Conservation (phyloP, 192 early-diverging fungal species). For the Lunasporangiospora selenospora region DNA sequence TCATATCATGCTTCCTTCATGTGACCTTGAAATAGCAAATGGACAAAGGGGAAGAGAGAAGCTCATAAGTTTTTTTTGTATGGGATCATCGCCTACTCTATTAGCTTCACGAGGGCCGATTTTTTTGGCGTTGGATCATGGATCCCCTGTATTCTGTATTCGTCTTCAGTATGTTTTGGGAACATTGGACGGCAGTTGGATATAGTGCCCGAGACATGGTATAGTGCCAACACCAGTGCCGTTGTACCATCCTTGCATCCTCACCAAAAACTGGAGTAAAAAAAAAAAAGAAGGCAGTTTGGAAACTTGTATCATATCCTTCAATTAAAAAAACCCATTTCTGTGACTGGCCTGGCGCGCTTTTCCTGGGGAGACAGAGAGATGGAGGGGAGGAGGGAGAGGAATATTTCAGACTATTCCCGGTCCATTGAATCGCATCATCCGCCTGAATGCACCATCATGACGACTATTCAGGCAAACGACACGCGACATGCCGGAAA, state of each 20-base stretch:
- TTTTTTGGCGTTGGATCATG: constrained; percentile 71
- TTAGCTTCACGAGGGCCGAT: constrained; percentile 70
- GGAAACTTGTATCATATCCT: no score
- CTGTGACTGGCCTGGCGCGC: no score
- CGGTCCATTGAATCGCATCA: no score
- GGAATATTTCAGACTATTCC: no score
- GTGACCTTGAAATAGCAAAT: neutral
- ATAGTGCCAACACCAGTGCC: neutral
- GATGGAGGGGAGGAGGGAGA: no score
- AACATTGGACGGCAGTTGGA: constrained; percentile 70
- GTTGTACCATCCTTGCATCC: no score
- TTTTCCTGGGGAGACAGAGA: no score
- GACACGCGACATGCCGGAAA: neutral
- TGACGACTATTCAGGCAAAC: no score
- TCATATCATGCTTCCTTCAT: neutral
- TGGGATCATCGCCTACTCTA: neutral
- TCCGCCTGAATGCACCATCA: no score
- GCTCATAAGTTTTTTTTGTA: neutral
- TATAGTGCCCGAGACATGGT: constrained; percentile 52
- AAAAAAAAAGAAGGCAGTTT: no score
- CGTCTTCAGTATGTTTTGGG: constrained; percentile 69
- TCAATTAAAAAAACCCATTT: no score
- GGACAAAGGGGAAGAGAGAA: neutral
- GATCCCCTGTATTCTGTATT: constrained; percentile 64
- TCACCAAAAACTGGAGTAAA: no score